A percentile compares a stretch with the other conserved stretches of the same genome.
Evolutionary conservation across 1,139 yeast species (phyloP).

Genomic region (Magnusiomyces paraingens): DNA sequence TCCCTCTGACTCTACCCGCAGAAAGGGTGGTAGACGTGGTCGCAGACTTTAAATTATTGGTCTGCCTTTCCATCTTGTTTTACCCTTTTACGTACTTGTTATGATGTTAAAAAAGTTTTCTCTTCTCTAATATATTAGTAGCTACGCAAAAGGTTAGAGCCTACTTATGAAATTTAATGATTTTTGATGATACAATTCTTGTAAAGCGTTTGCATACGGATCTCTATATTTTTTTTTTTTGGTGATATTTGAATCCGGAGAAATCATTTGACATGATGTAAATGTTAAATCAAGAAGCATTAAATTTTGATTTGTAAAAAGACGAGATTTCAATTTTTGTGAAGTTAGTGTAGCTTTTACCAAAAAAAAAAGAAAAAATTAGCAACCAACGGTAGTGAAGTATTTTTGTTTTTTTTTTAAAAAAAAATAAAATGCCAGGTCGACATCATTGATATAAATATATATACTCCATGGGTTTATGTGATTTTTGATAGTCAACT

Average conservation of each 20-base stretch:
- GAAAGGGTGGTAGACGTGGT: conserved; percentile 99
- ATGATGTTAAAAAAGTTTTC: not conserved
- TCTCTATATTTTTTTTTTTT: not conserved
- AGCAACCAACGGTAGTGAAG: no score
- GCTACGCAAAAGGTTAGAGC: not conserved
- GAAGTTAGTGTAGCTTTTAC: no score
- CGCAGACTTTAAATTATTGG: conserved; percentile 79
- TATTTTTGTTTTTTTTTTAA: no score
- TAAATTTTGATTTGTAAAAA: no score
- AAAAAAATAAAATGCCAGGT: no score
- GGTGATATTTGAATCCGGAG: not conserved
- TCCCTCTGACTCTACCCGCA: conserved; percentile 99
- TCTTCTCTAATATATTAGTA: not conserved
- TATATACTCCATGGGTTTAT: not conserved
- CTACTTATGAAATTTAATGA: not conserved
- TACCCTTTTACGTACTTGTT: conserved; percentile 4
- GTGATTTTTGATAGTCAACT: no score
- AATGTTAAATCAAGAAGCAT: no score
- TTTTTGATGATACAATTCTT: not conserved
- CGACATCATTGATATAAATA: not conserved
- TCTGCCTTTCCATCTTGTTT: conserved; percentile 7
- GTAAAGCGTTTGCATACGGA: not conserved
- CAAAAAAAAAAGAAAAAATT: no score
- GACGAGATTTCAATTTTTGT: no score
- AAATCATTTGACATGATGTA: no score